phyloP scores from a whole-genome alignment of 2,329 filamentous ascomycete species.

The Eutypella sp. region DNA sequence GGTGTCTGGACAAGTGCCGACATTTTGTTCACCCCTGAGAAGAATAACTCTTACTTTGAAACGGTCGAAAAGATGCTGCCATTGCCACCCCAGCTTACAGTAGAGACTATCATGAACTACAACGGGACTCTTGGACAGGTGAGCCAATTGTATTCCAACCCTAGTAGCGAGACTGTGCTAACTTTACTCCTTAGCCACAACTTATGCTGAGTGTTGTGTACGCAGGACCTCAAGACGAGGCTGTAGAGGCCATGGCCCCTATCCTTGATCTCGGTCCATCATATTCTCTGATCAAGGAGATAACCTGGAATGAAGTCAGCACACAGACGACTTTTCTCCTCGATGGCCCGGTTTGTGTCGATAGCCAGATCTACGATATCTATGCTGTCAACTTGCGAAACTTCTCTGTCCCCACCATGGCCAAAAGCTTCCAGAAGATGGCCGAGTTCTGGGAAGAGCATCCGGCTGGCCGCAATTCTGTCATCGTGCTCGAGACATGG shows the following conservation, averaged over 20 bases:
- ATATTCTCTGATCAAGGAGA: background rate
- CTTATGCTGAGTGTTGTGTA: background rate
- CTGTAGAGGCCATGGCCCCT: background rate
- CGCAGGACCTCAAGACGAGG: background rate
- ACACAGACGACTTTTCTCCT: background rate
- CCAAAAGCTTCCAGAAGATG: conserved; percentile 1
- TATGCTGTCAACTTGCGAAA: conserved; percentile 1
- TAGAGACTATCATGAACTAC: background rate
- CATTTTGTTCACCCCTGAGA: background rate
- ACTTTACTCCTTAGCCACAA: background rate
- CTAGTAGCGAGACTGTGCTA: background rate
- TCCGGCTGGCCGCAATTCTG: conserved; percentile 1
- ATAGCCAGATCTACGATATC: background rate
- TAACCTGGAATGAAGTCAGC: conserved; percentile 5
- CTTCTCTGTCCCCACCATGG: background rate
- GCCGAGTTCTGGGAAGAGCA: conserved; percentile 1
- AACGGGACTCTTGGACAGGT: background rate
- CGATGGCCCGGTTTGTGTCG: background rate
- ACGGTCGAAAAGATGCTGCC: too few species aligned
- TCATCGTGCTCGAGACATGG: conserved; percentile 5
- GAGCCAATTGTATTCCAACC: background rate
- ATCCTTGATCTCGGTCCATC: background rate
- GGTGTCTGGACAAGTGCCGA: background rate
- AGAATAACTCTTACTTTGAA: background rate
- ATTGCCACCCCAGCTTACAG: background rate